A percentile compares a stretch with the other conserved stretches of the same genome.
Evolutionary conservation across 345 rosid species (phyloP).

Genomic region (Murraya koenigii): DNA sequence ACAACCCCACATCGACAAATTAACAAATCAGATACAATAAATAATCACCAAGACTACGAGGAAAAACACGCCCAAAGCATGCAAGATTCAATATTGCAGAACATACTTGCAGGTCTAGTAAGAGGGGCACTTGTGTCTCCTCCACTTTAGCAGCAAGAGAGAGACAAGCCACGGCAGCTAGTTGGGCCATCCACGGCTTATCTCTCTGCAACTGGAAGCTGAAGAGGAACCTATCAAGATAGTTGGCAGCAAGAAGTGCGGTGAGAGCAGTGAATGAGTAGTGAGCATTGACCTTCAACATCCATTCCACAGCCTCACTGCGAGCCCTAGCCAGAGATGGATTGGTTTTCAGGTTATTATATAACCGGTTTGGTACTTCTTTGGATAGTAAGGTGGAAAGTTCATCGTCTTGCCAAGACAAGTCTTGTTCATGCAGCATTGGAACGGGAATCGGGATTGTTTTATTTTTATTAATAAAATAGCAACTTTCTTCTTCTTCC

Average conservation of each 20-base stretch:
- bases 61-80: not conserved
- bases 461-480: not conserved
- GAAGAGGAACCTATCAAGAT: slow-evolving; percentile 61
- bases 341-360: slow-evolving; percentile 19
- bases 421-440: slow-evolving; percentile 38
- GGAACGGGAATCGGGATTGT: slow-evolving; percentile 1
- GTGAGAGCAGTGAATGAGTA: slow-evolving; percentile 54
- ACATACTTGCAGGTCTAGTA: slow-evolving; percentile 63
- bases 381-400: slow-evolving; percentile 42
- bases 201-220: slow-evolving; percentile 34
- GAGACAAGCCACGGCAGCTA: slow-evolving; percentile 67
- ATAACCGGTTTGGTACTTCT: slow-evolving; percentile 39
- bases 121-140: slow-evolving; percentile 58
- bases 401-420: slow-evolving; percentile 62
- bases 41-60: not conserved
- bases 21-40: not conserved
- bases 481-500: not conserved
- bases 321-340: slow-evolving; percentile 39
- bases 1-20: slow-evolving; percentile 10
- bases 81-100: not conserved
- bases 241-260: slow-evolving; percentile 65
- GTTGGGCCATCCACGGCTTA: slow-evolving; percentile 67
- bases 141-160: slow-evolving; percentile 74
- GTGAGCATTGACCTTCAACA: slow-evolving; percentile 45
- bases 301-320: slow-evolving; percentile 52